These are phyloP conservation scores for Amphirosellinia nigrospora DNA, from an alignment of 495 filamentous ascomycete species.

Conservation along the genomic window DNA sequence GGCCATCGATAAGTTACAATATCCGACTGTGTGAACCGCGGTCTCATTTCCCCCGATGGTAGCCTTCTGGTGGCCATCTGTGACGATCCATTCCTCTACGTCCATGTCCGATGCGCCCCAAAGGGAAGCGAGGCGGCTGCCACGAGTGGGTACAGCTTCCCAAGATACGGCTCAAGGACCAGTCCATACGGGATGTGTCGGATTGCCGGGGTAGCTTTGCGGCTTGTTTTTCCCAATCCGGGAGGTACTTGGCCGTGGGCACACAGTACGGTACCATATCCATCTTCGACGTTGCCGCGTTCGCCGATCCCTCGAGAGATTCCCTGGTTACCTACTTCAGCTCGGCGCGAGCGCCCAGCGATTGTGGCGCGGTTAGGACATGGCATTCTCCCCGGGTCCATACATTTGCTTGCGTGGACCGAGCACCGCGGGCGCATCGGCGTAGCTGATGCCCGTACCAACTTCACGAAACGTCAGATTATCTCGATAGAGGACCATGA, in stretches of 20 bases:
- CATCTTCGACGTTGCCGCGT: conserved; percentile 51
- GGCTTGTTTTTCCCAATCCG: conserved; percentile 58
- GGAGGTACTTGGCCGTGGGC: conserved; percentile 59
- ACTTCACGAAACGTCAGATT: conserved; percentile 77
- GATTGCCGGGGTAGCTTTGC: conserved; percentile 62
- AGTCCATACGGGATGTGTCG: conserved; percentile 51
- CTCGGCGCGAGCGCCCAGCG: conserved; percentile 63
- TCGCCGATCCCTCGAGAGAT: conserved; percentile 45
- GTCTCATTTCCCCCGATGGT: conserved; percentile 88
- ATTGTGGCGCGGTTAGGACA: conserved; percentile 85
- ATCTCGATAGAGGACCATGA: conserved; percentile 67
- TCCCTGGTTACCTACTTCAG: conserved; percentile 53
- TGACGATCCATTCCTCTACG: conserved; percentile 81
- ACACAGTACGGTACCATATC: conserved; percentile 64
- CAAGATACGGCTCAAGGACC: conserved; percentile 55
- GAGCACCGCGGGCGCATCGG: conserved; percentile 87
- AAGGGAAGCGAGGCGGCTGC: conserved; percentile 31
- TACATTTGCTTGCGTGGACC: conserved; percentile 91
- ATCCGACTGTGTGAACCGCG: conserved; percentile 87
- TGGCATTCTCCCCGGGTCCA: conserved; percentile 88
- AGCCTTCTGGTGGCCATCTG: conserved; percentile 80
- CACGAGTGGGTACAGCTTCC: conserved; percentile 51
- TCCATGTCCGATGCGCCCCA: conserved; percentile 62
- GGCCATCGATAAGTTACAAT: conserved; percentile 69
- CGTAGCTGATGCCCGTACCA: conserved; percentile 80